Percentiles rank a stretch among this genome's conserved stretches.
These are phyloP conservation scores for Vicia sativa DNA, from an alignment of 306 rosid genomes.

Conservation along the genomic window DNA sequence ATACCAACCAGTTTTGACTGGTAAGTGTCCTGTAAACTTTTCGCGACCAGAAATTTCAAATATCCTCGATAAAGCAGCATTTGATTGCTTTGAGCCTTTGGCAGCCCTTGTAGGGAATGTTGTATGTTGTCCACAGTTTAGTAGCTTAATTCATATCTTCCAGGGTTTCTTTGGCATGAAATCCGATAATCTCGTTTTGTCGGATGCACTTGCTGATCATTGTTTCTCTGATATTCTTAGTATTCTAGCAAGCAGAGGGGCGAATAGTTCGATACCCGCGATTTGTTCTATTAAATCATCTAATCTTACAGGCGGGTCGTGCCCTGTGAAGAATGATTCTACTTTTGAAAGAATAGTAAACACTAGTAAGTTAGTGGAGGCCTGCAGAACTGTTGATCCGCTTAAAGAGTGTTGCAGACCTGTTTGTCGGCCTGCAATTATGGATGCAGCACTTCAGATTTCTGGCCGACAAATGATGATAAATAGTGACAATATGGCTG, in stretches of 20 bases:
- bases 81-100: conserved; percentile 88
- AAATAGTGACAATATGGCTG: conserved; percentile 52
- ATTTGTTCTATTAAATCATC: conserved; percentile 80
- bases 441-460: conserved; percentile 88
- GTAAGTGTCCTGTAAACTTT: conserved; percentile 90
- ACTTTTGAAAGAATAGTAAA: conserved; percentile 80
- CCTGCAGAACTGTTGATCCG: conserved; percentile 88
- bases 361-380: conserved; percentile 79
- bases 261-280: conserved; percentile 66
- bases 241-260: conserved; percentile 84
- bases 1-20: conserved; percentile 84
- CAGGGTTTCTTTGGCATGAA: conserved; percentile 71
- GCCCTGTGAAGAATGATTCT: conserved; percentile 80
- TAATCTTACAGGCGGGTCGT: conserved; percentile 86
- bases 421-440: conserved; percentile 85
- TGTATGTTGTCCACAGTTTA: conserved; percentile 93
- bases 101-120: conserved; percentile 82
- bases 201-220: conserved; percentile 62
- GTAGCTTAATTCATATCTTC: conserved; percentile 84
- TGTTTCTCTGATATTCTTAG: conserved; percentile 84
- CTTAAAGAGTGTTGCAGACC: conserved; percentile 99
- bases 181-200: conserved; percentile 69
- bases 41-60: conserved; percentile 64
- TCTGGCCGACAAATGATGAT: conserved; percentile 63
- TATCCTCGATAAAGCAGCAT: conserved; percentile 79